A percentile compares a stretch with the other conserved stretches of the same genome.
Evolutionary conservation across 2,329 filamentous ascomycete genomes (phyloP).

Genomic region (Aspergillus sp.): DNA sequence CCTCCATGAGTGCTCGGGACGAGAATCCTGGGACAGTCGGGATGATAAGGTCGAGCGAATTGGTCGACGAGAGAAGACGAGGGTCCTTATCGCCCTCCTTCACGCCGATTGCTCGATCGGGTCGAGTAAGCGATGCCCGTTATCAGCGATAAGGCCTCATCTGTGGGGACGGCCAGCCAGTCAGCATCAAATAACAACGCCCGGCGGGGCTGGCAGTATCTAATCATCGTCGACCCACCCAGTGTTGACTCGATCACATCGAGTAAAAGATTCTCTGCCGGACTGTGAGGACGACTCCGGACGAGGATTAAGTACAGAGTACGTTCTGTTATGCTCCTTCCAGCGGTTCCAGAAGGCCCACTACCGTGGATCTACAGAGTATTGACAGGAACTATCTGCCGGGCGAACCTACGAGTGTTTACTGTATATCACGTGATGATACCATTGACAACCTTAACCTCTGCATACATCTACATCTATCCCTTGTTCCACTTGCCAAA

Average conservation of each 20-base stretch:
- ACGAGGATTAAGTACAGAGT: no score
- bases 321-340: background rate
- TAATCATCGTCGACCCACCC: conserved; percentile 13
- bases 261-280: conserved; percentile 26
- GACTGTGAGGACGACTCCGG: no score
- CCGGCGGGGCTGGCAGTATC: conserved; percentile 20
- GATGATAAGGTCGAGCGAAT: background rate
- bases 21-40: background rate
- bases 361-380: background rate
- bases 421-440: no score
- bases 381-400: background rate
- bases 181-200: background rate
- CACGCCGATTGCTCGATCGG: conserved; percentile 18
- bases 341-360: background rate
- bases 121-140: conserved; percentile 22
- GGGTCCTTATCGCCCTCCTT: conserved; percentile 6
- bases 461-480: conserved; percentile 19
- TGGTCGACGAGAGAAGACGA: background rate
- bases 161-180: background rate
- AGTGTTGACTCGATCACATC: conserved; percentile 35
- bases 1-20: background rate
- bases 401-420: no score
- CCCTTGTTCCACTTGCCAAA: conserved; percentile 50
- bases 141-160: conserved; percentile 21
- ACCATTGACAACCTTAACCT: no score